Percentiles rank a stretch among this genome's conserved stretches.
Evolutionary conservation across 1,139 yeast species (phyloP).

Genomic region (Sugiyamaella grinbergsii): DNA sequence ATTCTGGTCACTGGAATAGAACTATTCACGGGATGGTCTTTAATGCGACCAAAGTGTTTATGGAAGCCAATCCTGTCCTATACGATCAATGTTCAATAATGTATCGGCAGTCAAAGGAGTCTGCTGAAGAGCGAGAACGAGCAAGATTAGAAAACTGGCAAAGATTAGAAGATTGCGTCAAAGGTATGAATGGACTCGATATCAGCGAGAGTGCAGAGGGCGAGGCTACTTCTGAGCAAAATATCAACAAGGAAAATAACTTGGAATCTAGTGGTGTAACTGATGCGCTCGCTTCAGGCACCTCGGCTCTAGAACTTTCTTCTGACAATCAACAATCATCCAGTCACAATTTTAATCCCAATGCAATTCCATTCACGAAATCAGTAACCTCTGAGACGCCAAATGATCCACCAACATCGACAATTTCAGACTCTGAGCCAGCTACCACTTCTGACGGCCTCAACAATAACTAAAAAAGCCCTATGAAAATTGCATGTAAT

Average conservation of each 20-base stretch:
- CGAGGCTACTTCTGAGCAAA: no score
- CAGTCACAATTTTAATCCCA: neutral
- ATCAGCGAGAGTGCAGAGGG: constrained; percentile 2
- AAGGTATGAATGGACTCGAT: constrained; percentile 19
- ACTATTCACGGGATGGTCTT: constrained; percentile 89
- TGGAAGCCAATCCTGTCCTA: constrained; percentile 89
- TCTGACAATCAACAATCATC: neutral
- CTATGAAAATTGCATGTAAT: constrained; percentile 15
- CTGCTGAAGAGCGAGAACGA: constrained; percentile 60
- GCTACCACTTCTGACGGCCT: neutral
- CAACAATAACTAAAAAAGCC: neutral
- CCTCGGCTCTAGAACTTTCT: neutral
- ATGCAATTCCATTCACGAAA: constrained; percentile 4
- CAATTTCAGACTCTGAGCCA: neutral
- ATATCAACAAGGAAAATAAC: neutral
- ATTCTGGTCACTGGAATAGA: constrained; percentile 80
- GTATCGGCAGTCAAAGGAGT: constrained; percentile 74
- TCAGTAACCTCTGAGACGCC: neutral
- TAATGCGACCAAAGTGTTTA: constrained; percentile 86
- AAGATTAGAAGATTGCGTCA: constrained; percentile 48
- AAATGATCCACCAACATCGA: neutral
- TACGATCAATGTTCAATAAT: constrained; percentile 90
- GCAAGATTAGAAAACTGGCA: constrained; percentile 74
- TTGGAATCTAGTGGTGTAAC: neutral
- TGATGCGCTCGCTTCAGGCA: neutral